Evolutionary conservation across 495 filamentous ascomycete species (phyloP).

Genomic region (Lasiosphaeria miniovina): DNA sequence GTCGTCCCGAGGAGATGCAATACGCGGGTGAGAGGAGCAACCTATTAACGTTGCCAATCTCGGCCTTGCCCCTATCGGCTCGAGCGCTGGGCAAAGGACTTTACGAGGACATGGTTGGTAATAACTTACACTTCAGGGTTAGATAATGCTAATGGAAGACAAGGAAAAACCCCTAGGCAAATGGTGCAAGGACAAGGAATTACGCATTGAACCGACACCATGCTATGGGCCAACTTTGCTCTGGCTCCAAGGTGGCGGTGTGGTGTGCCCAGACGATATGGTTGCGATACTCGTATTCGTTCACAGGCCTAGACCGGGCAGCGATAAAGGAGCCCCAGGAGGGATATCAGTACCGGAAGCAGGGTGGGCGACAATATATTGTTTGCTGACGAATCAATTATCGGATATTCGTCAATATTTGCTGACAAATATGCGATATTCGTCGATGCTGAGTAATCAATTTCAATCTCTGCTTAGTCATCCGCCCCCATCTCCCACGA

Average conservation of each 20-base stretch:
- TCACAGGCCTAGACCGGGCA: slow-evolving; percentile 11
- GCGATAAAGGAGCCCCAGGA: slow-evolving; percentile 9
- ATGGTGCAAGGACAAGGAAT: slow-evolving; percentile 10
- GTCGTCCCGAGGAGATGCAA: slow-evolving; percentile 9
- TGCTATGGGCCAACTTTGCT: slow-evolving; percentile 7
- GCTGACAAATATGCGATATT: too few relatives aligned
- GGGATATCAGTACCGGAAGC: slow-evolving; percentile 7
- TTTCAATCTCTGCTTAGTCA: too few relatives aligned
- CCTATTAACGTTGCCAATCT: slow-evolving; percentile 5
- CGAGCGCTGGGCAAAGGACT: slow-evolving; percentile 7
- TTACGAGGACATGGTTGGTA: slow-evolving; percentile 13
- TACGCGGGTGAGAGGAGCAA: slow-evolving; percentile 1
- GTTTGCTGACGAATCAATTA: too few relatives aligned
- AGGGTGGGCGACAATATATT: too few relatives aligned
- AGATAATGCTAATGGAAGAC: slow-evolving; percentile 8
- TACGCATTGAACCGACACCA: slow-evolving; percentile 4
- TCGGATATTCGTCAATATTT: too few relatives aligned
- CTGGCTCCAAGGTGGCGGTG: slow-evolving; percentile 10
- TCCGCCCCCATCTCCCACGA: too few relatives aligned
- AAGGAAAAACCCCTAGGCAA: slow-evolving; percentile 1
- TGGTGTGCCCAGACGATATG: slow-evolving; percentile 2
- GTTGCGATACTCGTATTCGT: slow-evolving; percentile 14
- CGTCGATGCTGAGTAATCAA: too few relatives aligned
- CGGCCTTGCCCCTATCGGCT: slow-evolving; percentile 4
- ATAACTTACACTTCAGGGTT: not conserved